Base-by-base conservation (phyloP, 2,329 filamentous ascomycete species). In the Arthrobotrys iridis region DNA sequence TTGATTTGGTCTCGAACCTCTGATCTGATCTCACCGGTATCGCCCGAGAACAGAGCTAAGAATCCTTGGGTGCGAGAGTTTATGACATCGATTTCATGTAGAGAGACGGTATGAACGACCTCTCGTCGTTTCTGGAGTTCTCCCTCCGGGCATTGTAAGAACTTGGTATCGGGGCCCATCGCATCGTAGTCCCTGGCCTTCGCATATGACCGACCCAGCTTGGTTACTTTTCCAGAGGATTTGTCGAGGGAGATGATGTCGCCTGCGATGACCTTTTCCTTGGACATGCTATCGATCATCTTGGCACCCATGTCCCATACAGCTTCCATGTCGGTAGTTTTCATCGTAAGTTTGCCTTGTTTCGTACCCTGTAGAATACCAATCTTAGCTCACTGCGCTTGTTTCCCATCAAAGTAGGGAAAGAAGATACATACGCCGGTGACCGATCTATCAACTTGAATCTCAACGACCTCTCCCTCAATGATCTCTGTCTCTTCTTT, bases 221-320 rank as follows among this genome's bases (percentile, higher is more conserved):
- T 99, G 64, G 93, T 96, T 82, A 99, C 98, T 83, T 97, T 97
- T 78, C 95, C 95, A 1, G 93, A 97, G 0, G 94, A 93, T 85
- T 99, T 99, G 86, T 99, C 95, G 79, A 99, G 98, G 68, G 92
- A 96, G 80, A 99, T 96, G 79, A 99, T 95, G 82, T 99, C 95
- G 79, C 95, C 95, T 3, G 95, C 95, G 90, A 98, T 97, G 78
- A 99, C 93, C 80, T 96, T 94, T 85, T 99, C 95, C 84, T 98
- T 98, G 79, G 93, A 97, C 93, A 99, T 97, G 78, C 93, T 93
- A 82, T 99, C 95, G 79, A 99, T 99, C 95, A 99, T 98, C 85
- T 98, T 98, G 79, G 91, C 94, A 78, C 95, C 95, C 93, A 99
- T 97, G 81, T 99, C 95, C 84, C 98, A 99, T 78, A 99, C 92